Evolutionary conservation across 2,329 filamentous ascomycete species (phyloP), one percentile per base, ranked within the genome.

Genomic region (Aspergillus cejpii): DNA sequence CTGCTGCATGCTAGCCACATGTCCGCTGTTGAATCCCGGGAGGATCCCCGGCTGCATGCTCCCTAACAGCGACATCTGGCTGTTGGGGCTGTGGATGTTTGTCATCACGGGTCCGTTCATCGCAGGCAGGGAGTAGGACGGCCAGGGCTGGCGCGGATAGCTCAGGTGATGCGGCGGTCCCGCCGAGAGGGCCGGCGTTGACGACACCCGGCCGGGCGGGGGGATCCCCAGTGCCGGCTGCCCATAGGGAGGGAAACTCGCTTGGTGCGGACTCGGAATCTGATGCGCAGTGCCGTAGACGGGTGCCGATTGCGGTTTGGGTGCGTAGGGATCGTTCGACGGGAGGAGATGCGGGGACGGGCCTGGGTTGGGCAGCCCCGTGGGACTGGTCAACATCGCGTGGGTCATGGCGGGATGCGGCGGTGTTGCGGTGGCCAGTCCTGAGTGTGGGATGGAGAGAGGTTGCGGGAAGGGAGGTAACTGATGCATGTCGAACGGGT

Each of bases 1-100:
- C 51, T 80, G 72, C 39, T 77, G 73, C 33, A 69, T 72, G 56
- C 56, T 81, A 52, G 69, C 80, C 57, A 68, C 75, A 67, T 75
- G 83, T 63, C 70, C 79, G 61, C 71, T 82, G 66, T 80, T 81
- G 65, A 78, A 82, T 4, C 63, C 73, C 4, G 73, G 67, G 56
- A 80, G 74, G 67, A 86, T 76, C 2, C 71, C 72, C 4, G 73
- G 68, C 31, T 74, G 75, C 63, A 79, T 70, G 19, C 71, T 72
- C 3, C 81, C 79, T 26, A 91, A 79, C 49, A 92, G 71, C 6
- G 84, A 76, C 73, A 92, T 81, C 48, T 84, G 84, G 5, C 77
- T 76, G 42, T 79, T 80, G 0, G 87, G 87, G 48, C 83, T 86
- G 57, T 83, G 79, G 20, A 92, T 77, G 59, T 91, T 92, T 12